Evolutionary conservation across 805 yeast species (phyloP).

Genomic region (Candida coleopterorum): DNA sequence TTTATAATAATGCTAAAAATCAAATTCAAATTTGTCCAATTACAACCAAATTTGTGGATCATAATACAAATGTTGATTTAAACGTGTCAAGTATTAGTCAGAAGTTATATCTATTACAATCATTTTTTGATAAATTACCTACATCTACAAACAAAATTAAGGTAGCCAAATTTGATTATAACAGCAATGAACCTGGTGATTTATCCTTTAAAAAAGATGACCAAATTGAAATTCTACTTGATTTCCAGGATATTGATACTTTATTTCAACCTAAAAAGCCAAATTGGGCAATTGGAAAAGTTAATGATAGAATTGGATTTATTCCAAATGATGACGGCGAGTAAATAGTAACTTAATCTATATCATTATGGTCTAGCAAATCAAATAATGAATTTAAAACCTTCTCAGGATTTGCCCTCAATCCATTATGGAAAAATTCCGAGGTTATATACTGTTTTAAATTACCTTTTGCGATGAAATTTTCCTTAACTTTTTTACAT

Average conservation of each 20-base stretch:
- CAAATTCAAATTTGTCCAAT: constrained; percentile 29
- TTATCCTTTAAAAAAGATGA: constrained; percentile 32
- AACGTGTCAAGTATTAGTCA: constrained; percentile 2
- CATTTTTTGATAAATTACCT: constrained; percentile 18
- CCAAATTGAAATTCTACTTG: constrained; percentile 26
- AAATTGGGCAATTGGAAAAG: constrained; percentile 32
- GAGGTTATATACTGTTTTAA: constrained; percentile 41
- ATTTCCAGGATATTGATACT: constrained; percentile 22
- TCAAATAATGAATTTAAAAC: constrained; percentile 38
- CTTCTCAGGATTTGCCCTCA: constrained; percentile 35
- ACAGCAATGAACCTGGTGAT: constrained; percentile 34
- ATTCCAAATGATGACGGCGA: constrained; percentile 28
- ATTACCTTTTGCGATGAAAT: constrained; percentile 28
- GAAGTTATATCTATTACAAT: constrained; percentile 19
- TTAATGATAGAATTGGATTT: constrained; percentile 28
- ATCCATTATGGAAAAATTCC: constrained; percentile 49
- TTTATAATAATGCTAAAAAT: constrained; percentile 33
- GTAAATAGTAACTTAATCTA: constrained; percentile 23
- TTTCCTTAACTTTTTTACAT: constrained; percentile 30
- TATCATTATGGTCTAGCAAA: constrained; percentile 32
- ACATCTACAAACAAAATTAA: constrained; percentile 3
- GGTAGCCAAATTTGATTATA: constrained; percentile 20
- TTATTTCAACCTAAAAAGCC: constrained; percentile 15
- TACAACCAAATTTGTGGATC: constrained; percentile 7
- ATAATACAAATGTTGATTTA: constrained; percentile 1